Percentiles rank a stretch among this genome's conserved stretches.
phyloP scores from a whole-genome alignment of 495 filamentous ascomycete genomes.

The Neurospora sp. region DNA sequence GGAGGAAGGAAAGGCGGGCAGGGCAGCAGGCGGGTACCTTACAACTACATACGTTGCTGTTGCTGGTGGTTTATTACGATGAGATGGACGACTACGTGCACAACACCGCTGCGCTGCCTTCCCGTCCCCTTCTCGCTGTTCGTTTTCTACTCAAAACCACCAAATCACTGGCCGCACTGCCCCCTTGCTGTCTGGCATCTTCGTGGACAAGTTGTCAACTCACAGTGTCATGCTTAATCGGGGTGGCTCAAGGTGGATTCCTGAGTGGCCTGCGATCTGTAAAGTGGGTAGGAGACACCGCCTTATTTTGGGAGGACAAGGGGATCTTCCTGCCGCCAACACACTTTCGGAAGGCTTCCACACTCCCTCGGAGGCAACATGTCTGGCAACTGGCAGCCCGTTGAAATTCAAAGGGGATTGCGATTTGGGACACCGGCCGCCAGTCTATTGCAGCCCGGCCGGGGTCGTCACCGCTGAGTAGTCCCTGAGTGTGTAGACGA shows the following conservation, averaged over 20 bases:
- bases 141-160: not conserved
- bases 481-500: not conserved
- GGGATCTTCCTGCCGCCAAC: constrained; percentile 28
- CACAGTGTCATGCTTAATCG: not conserved
- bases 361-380: not conserved
- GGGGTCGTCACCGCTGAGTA: not conserved
- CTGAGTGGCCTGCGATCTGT: not conserved
- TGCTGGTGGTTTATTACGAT: no score
- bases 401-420: not conserved
- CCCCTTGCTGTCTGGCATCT: constrained; percentile 5
- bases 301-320: constrained; percentile 27
- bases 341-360: constrained; percentile 2
- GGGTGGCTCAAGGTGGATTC: not conserved
- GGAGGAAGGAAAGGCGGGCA: constrained; percentile 18
- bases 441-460: not conserved
- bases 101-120: not conserved
- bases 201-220: not conserved
- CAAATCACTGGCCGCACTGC: constrained; percentile 8
- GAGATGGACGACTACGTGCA: not conserved
- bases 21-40: not conserved
- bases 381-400: not conserved
- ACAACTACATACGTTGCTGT: no score
- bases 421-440: no score
- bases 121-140: not conserved
- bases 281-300: constrained; percentile 21